Percentiles rank a stretch among this genome's conserved stretches.
These are phyloP conservation scores for Globisporangium abappressorium DNA, from an alignment of 352 stramenopile species.

Conservation along the genomic window DNA sequence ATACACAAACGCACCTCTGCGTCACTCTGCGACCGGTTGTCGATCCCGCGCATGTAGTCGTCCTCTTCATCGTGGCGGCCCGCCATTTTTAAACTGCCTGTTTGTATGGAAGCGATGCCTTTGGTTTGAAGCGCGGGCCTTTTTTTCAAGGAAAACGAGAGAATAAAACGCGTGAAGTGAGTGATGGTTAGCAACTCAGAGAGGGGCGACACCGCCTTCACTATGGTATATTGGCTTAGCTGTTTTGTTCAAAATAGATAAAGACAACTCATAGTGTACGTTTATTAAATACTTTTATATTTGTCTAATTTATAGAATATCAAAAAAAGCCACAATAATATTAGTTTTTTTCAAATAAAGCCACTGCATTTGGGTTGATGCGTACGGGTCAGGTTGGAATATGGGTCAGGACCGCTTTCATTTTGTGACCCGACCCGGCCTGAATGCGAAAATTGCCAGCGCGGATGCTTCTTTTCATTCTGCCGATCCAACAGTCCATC, in stretches of 20 bases:
- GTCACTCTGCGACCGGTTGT: constrained; percentile 34
- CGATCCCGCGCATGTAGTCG: constrained; percentile 59
- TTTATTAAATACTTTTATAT: no score
- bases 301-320: not conserved
- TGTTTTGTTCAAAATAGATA: no score
- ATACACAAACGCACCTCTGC: constrained; percentile 42
- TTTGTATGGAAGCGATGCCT: constrained; percentile 12
- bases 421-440: no score
- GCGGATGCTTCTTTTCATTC: constrained; percentile 8
- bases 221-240: not conserved
- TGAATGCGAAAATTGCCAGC: constrained; percentile 7
- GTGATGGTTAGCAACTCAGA: not conserved
- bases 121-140: not conserved
- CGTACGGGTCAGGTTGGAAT: no score
- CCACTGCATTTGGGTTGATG: not conserved
- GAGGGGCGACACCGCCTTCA: not conserved
- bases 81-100: constrained; percentile 35
- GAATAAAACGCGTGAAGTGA: not conserved
- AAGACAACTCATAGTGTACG: no score
- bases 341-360: not conserved
- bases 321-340: not conserved
- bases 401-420: no score
- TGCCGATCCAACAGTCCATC: constrained; percentile 1
- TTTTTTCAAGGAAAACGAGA: not conserved
- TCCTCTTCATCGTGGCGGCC: constrained; percentile 56